Evolutionary conservation across 257 asterid species (phyloP).

Genomic region (Solanum dulcamara): DNA sequence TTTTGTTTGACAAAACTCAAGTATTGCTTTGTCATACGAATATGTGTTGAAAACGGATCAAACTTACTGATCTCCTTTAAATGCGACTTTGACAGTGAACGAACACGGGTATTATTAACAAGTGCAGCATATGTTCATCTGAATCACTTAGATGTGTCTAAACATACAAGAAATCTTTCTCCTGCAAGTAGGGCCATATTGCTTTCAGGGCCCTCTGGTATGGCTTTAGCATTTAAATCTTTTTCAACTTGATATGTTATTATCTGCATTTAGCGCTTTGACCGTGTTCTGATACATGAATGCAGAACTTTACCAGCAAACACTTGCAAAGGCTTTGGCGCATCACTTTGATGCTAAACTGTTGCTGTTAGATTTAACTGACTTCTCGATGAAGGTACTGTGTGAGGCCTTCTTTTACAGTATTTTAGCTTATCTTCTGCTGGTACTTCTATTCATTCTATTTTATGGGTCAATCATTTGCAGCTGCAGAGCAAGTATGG

Average conservation of each 20-base stretch:
- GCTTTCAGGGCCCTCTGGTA: conserved; percentile 92
- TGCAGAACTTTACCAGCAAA: conserved; percentile 66
- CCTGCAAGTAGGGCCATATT: conserved; percentile 89
- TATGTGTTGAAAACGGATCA: background rate
- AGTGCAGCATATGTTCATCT: conserved; percentile 93
- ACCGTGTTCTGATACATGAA: background rate
- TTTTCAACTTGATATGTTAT: background rate
- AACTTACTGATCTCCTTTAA: background rate
- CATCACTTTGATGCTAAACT: conserved; percentile 66
- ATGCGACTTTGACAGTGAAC: conserved; percentile 49
- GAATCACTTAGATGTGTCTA: conserved; percentile 63
- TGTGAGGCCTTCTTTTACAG: background rate
- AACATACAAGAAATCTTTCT: conserved; percentile 82
- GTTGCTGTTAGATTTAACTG: conserved; percentile 62
- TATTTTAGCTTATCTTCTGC: background rate
- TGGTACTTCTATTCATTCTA: conserved; percentile 1
- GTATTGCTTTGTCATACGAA: background rate
- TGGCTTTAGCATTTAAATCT: background rate
- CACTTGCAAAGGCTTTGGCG: conserved; percentile 85
- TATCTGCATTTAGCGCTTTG: background rate
- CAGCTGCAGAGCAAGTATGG: conserved; percentile 95
- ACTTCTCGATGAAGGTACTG: conserved; percentile 75
- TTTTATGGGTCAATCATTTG: conserved; percentile 1
- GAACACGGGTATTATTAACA: conserved; percentile 46
- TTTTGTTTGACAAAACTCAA: background rate